Base-by-base conservation (phyloP, 441 rosid genomes). In the Gossypium lobatum region DNA sequence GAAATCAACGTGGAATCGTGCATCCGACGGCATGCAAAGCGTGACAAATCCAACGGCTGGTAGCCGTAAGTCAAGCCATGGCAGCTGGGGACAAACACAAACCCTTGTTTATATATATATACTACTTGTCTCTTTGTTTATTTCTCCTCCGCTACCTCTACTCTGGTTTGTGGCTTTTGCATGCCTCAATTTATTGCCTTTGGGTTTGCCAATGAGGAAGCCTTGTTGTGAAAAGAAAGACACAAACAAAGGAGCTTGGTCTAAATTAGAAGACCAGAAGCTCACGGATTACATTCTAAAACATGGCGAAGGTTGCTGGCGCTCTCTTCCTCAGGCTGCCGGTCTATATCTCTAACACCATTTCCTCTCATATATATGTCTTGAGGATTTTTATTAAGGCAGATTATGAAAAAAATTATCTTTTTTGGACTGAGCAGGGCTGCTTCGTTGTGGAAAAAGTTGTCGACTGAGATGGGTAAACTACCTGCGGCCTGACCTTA, bases 391-490 rank as follows among this genome's bases (percentile, higher is more conserved):
- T 31, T 31, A 31, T 31, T 6, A 31, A 1, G 7, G 7, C 37
- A 31, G 37, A 31, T 5, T 4, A 31, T 31, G 7, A 31, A 31
- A 31, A 31, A 31, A 5, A 1, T 6, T 4, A 28, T 31, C 37
- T 31, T 31, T 31, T 31, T 31, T 31, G 37, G 23, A 50, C 8
- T 53, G 21, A 11, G 23, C 50, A 83, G 86, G 83, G 10, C 66
- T 83, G 74, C 76, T 58, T 11, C 82, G 86, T 3, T 77, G 83
- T 62, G 86, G 83, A 7, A 81, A 79, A 66, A 83, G 84, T 58
- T 83, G 84, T 58, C 62, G 84, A 54, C 42, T 83, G 74, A 80
- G 86, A 77, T 80, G 84, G 86, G 66, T 80, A 26, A 83, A 78
- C 46, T 83, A 80, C 61, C 58, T 78, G 6, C 68, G 83, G 70